Evolutionary conservation across 106 monocot genomes (phyloP).

Genomic region (Allium fistulosum): DNA sequence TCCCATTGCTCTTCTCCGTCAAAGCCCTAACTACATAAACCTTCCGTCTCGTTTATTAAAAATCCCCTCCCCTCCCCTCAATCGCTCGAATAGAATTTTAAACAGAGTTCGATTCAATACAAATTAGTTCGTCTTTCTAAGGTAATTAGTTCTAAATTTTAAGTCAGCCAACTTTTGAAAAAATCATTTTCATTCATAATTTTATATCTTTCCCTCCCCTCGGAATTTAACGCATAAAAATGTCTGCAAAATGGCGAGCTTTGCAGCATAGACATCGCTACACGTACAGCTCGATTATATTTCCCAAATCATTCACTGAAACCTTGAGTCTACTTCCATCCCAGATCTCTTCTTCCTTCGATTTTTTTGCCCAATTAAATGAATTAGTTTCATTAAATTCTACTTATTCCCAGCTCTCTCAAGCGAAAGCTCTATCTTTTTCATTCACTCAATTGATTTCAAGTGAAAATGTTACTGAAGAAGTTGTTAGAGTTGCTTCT

Average conservation of each 20-base stretch:
- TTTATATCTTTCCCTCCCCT: too few relatives aligned
- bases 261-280: slow-evolving; percentile 87
- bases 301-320: slow-evolving; percentile 54
- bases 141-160: too few relatives aligned
- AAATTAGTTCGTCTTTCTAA: too few relatives aligned
- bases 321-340: slow-evolving; percentile 23
- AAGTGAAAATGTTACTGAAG: slow-evolving; percentile 10
- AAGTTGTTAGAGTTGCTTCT: slow-evolving; percentile 19
- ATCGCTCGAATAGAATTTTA: too few relatives aligned
- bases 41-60: too few relatives aligned
- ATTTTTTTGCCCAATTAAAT: slow-evolving; percentile 41
- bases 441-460: slow-evolving; percentile 53
- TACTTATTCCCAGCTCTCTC: slow-evolving; percentile 64
- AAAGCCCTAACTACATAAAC: too few relatives aligned
- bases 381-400: slow-evolving; percentile 50
- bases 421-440: slow-evolving; percentile 53
- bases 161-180: too few relatives aligned
- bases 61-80: too few relatives aligned
- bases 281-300: slow-evolving; percentile 81
- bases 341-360: slow-evolving; percentile 9
- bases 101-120: too few relatives aligned
- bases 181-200: too few relatives aligned
- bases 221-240: slow-evolving; percentile 9
- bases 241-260: slow-evolving; percentile 97
- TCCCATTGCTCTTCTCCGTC: too few relatives aligned